Conservation (phyloP, 2,329 filamentous ascomycete species). For the Arthrobotrys entomopaga region DNA sequence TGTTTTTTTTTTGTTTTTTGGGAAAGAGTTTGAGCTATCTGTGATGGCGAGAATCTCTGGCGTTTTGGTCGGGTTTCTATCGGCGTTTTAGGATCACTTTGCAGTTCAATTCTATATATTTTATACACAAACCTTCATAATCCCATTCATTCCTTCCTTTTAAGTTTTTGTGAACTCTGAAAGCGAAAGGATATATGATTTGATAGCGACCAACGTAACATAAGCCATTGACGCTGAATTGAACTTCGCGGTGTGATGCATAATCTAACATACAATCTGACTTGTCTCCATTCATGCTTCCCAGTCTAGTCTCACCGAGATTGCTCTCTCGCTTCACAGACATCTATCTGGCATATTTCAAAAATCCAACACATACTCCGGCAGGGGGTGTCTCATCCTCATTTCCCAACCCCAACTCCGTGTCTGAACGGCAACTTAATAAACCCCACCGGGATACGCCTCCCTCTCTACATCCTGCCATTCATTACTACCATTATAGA, state of each 20-base stretch:
- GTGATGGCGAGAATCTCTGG: not conserved
- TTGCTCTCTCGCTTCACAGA: too few relatives aligned
- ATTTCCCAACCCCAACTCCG: too few relatives aligned
- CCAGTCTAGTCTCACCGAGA: too few relatives aligned
- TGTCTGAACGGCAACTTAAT: not conserved
- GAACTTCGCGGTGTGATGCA: conserved; percentile 10
- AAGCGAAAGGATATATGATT: not conserved
- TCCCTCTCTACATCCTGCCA: conserved; percentile 12
- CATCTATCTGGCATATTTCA: not conserved
- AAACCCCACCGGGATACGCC: not conserved
- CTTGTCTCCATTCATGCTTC: not conserved
- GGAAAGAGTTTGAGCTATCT: not conserved
- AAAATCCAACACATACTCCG: not conserved
- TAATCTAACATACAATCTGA: conserved; percentile 14
- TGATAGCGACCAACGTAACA: not conserved
- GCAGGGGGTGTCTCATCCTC: too few relatives aligned
- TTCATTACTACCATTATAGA: conserved; percentile 15
- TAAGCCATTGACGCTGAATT: not conserved
- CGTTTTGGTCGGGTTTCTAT: conserved; percentile 1
- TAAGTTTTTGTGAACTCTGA: not conserved
- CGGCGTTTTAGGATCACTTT: not conserved
- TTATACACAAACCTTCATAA: not conserved
- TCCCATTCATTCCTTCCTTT: too few relatives aligned
- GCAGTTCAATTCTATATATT: too few relatives aligned
- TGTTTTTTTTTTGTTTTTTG: not conserved